phyloP scores from a whole-genome alignment of 2,329 filamentous ascomycete genomes.

The Pestalotiopsis sp. region DNA sequence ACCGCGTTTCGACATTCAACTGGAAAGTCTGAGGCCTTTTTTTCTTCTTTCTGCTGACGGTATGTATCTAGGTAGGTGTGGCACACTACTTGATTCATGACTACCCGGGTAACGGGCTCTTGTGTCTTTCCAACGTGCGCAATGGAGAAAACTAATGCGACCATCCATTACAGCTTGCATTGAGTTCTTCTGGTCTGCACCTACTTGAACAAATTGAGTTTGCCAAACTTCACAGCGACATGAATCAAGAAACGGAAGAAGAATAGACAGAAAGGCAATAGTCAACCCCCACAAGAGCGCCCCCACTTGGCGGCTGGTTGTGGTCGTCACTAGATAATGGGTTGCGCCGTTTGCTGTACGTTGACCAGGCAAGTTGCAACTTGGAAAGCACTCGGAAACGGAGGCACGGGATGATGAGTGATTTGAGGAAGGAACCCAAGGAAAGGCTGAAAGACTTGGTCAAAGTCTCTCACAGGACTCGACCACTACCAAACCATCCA shows the following conservation, averaged over 20 bases:
- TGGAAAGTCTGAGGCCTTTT: constrained; percentile 9
- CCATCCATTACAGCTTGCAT: background rate
- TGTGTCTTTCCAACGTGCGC: background rate
- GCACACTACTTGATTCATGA: constrained; percentile 8
- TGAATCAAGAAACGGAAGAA: constrained; percentile 10
- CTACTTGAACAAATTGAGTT: constrained; percentile 1
- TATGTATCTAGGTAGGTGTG: background rate
- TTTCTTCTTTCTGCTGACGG: background rate
- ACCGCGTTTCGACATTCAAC: constrained; percentile 6
- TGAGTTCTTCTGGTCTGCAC: background rate
- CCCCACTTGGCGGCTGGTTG: constrained; percentile 24
- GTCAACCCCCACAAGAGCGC: constrained; percentile 21
- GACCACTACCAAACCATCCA: background rate
- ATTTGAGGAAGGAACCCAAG: background rate
- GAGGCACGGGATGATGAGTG: background rate
- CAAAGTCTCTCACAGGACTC: background rate
- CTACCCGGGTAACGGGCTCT: background rate
- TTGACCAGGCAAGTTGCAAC: background rate
- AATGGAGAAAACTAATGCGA: background rate
- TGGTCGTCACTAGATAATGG: constrained; percentile 1
- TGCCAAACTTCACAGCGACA: background rate
- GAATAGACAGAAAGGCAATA: constrained; percentile 9
- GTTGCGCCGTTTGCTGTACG: background rate
- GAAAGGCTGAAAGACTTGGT: background rate
- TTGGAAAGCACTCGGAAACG: background rate